Percentiles rank a stretch among this genome's conserved stretches.
Conservation (phyloP, 805 yeast genomes). For the Candida railenensis region DNA sequence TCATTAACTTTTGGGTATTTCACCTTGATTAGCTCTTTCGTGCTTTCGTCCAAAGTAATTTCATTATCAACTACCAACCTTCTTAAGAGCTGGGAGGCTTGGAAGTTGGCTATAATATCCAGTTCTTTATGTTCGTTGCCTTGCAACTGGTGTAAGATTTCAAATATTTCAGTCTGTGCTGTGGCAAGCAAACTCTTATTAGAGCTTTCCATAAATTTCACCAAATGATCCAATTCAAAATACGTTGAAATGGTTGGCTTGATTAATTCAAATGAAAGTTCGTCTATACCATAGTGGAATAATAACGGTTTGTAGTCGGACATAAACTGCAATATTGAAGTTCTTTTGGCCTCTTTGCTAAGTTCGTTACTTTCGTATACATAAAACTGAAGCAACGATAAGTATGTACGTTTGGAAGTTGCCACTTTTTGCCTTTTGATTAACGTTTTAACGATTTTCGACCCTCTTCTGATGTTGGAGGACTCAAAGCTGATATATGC, state of each 20-base stretch:
- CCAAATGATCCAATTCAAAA: constrained; percentile 28
- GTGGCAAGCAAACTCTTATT: constrained; percentile 12
- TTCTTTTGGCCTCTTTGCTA: background rate
- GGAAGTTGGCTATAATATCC: constrained; percentile 13
- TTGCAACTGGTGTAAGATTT: constrained; percentile 17
- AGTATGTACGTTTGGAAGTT: constrained; percentile 21
- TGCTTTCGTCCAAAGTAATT: constrained; percentile 5
- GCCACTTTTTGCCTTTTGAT: constrained; percentile 12
- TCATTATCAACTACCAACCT: constrained; percentile 11
- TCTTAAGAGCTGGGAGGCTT: constrained; percentile 21
- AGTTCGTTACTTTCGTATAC: background rate
- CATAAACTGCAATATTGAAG: constrained; percentile 16
- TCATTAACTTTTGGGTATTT: background rate
- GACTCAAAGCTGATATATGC: constrained; percentile 19
- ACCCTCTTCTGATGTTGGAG: constrained; percentile 13
- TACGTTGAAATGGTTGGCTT: constrained; percentile 17
- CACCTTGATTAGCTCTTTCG: constrained; percentile 5
- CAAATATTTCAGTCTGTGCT: constrained; percentile 17
- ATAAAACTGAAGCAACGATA: background rate
- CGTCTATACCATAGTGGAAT: constrained; percentile 21
- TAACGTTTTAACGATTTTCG: constrained; percentile 13
- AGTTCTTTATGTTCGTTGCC: constrained; percentile 5
- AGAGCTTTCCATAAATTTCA: constrained; percentile 16
- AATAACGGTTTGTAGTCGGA: constrained; percentile 24
- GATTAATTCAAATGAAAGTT: constrained; percentile 18